These are phyloP conservation scores for Gentiana straminea DNA, from an alignment of 257 asterid species.

Conservation along the genomic window DNA sequence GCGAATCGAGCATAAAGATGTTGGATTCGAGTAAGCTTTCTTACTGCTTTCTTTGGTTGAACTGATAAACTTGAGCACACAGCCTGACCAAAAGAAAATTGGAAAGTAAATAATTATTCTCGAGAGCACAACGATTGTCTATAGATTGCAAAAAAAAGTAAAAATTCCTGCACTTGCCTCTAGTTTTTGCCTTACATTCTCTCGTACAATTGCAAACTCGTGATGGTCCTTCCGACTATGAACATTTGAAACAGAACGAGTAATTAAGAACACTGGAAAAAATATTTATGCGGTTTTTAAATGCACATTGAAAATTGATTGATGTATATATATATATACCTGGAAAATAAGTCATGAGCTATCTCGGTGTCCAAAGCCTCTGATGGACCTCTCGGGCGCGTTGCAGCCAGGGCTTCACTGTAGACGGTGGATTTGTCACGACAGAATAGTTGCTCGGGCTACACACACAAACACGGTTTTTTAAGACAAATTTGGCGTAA, in stretches of 20 bases:
- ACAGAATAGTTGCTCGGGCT: constrained; percentile 94
- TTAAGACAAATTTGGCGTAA: too few species aligned
- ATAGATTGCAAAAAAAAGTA: background rate
- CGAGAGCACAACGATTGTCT: background rate
- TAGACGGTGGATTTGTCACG: constrained; percentile 51
- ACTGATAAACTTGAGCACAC: constrained; percentile 49
- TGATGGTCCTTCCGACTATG: constrained; percentile 79
- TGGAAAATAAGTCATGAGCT: constrained; percentile 82
- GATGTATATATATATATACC: constrained; percentile 23
- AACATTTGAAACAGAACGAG: constrained; percentile 9
- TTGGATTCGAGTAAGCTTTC: constrained; percentile 79
- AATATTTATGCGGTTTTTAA: background rate
- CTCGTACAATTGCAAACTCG: constrained; percentile 86
- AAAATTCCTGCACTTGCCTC: constrained; percentile 46
- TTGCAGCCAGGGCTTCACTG: constrained; percentile 97
- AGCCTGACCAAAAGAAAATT: constrained; percentile 28
- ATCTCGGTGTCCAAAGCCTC: constrained; percentile 65
- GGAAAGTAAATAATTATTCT: background rate
- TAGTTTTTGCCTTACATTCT: constrained; percentile 57
- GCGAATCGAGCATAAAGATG: constrained; percentile 86
- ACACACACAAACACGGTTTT: constrained; percentile 3
- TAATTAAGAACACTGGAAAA: background rate
- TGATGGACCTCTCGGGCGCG: constrained; percentile 83
- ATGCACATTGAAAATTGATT: too few species aligned
- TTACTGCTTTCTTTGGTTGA: constrained; percentile 72